Evolutionary conservation across 2,329 filamentous ascomycete species (phyloP), one percentile per base, ranked within the genome.

Genomic region (Magnaporthiopsis rhizophila): DNA sequence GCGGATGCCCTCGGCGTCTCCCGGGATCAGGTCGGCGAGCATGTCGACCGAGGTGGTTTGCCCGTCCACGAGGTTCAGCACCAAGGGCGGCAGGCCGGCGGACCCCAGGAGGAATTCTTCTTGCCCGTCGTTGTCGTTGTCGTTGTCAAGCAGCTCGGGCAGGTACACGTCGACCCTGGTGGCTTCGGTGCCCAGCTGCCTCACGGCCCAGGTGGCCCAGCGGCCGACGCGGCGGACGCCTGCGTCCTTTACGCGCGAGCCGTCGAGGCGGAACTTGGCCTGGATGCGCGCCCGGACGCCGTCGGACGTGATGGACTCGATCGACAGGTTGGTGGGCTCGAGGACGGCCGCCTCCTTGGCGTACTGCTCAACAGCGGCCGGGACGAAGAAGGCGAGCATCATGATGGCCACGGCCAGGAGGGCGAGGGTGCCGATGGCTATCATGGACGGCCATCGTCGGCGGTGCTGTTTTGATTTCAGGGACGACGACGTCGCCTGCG

Each of bases 281-380:
- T 93, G 89, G 60, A 99, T 82, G 67, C 92, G 87, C 38, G 91
- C 89, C 66, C 84, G 86, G 11, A 97, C 85, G 15, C 95, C 94
- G 65, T 88, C 83, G 9, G 86, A 73, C 0, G 92, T 97, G 68
- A 97, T 89, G 2, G 89, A 91, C 71, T 95, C 90, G 66, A 99
- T 87, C 1, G 92, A 92, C 26, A 99, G 77, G 69, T 88, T 90
- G 7, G 89, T 92, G 2, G 95, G 91, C 72, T 93, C 86, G 68
- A 99, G 85, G 24, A 94, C 86, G 30, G 89, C 83, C 3, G 93
- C 91, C 74, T 93, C 83, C 76, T 94, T 89, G 61, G 90, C 91
- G 75, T 99, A 99, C 72, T 91, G 85, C 75, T 96, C 87, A 13
- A 96, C 86, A 9, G 89, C 86, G 21, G 89, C 87, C 2, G 94